Evolutionary conservation across 1,284 basidiomycete genomes (phyloP).

Genomic region (Singerocomus inundabilis): DNA sequence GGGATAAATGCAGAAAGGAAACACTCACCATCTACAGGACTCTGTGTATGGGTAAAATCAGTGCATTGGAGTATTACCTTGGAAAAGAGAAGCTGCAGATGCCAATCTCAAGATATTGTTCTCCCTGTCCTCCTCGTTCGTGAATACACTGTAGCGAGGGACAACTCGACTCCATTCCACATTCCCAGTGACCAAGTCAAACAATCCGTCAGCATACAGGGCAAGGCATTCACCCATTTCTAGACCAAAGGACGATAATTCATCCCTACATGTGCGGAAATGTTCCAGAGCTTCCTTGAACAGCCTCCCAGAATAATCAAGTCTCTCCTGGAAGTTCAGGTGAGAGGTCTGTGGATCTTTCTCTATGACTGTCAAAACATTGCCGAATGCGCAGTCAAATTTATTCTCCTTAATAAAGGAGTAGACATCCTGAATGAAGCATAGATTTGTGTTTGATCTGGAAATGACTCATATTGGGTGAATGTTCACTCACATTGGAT

Average conservation of each 20-base stretch:
- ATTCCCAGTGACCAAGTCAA: background rate
- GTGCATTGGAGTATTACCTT: too few species aligned
- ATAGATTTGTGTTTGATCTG: too few species aligned
- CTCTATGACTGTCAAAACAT: slow-evolving; percentile 17
- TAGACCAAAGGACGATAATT: slow-evolving; percentile 5
- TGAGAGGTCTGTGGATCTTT: slow-evolving; percentile 16
- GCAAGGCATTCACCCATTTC: background rate
- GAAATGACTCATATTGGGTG: background rate
- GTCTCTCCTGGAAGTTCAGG: slow-evolving; percentile 19
- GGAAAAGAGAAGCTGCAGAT: too few species aligned
- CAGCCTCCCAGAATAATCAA: slow-evolving; percentile 15
- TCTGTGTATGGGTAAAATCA: too few species aligned
- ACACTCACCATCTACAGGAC: too few species aligned
- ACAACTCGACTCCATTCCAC: background rate
- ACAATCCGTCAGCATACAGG: background rate
- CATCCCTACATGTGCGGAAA: slow-evolving; percentile 5
- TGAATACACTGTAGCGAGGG: background rate
- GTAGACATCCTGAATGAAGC: background rate
- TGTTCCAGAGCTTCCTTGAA: slow-evolving; percentile 8
- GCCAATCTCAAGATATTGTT: background rate
- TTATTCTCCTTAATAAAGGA: background rate
- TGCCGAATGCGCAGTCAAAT: background rate
- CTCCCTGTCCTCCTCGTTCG: background rate
- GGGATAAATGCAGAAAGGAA: too few species aligned
- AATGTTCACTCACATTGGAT: background rate